Evolutionary conservation across 306 rosid species (phyloP).

Genomic region (Lathyrus oleraceus): DNA sequence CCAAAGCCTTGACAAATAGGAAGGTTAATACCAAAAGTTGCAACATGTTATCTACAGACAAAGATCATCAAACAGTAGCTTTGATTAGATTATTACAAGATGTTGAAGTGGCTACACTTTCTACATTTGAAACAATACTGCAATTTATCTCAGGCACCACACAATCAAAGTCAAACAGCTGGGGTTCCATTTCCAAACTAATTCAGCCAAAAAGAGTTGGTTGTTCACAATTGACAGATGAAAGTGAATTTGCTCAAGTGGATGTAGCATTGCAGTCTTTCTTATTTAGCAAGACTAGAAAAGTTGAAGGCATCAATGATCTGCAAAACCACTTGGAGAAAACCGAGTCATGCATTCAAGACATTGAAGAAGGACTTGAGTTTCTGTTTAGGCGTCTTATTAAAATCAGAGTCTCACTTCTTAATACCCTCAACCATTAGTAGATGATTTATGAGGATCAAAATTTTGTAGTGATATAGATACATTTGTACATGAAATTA

Average conservation of each 20-base stretch:
- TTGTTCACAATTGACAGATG: conserved; percentile 18
- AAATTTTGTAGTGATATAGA: conserved; percentile 28
- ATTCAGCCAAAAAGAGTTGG: conserved; percentile 30
- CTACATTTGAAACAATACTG: conserved; percentile 15
- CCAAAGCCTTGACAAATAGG: conserved; percentile 25
- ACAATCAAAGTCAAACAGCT: conserved; percentile 26
- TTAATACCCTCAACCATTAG: conserved; percentile 39
- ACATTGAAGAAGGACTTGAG: conserved; percentile 42
- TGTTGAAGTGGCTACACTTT: conserved; percentile 24
- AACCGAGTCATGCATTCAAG: conserved; percentile 37
- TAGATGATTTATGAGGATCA: not conserved
- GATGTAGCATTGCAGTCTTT: conserved; percentile 37
- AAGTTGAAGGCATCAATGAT: conserved; percentile 21
- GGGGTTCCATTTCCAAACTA: conserved; percentile 29
- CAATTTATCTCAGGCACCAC: conserved; percentile 38
- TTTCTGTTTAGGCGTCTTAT: conserved; percentile 38
- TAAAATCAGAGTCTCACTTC: conserved; percentile 41
- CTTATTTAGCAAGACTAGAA: not conserved
- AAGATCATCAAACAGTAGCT: conserved; percentile 9
- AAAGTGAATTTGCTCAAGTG: conserved; percentile 30
- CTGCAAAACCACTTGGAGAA: conserved; percentile 35
- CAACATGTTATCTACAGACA: conserved; percentile 14
- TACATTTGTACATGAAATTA: conserved; percentile 27
- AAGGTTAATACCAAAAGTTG: not conserved
- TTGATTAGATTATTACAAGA: conserved; percentile 22